A percentile compares a stretch with the other conserved stretches of the same genome.
Evolutionary conservation across 148 eudicot genomes (phyloP).

Genomic region (Persicaria tinctoria): DNA sequence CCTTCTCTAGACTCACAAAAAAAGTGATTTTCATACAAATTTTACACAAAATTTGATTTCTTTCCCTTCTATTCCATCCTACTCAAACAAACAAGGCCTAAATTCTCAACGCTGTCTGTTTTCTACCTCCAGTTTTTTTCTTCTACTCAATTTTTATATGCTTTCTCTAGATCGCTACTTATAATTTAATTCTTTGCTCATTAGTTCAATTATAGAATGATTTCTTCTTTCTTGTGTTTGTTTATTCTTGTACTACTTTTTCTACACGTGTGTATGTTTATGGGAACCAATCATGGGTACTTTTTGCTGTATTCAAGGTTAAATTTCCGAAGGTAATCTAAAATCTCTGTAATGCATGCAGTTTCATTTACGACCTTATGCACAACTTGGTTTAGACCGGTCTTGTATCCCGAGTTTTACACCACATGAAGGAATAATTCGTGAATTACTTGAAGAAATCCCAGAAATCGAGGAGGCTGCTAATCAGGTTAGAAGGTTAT

Average conservation of each 20-base stretch:
- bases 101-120: neutral
- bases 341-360: slow-evolving; percentile 21
- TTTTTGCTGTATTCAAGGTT: neutral
- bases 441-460: slow-evolving; percentile 58
- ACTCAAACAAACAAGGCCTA: no score
- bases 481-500: slow-evolving; percentile 44
- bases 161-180: neutral
- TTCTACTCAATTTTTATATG: neutral
- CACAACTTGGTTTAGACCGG: slow-evolving; percentile 71
- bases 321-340: neutral
- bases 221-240: neutral
- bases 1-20: no score
- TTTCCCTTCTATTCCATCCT: no score
- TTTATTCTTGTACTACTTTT: neutral
- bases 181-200: neutral
- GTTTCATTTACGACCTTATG: slow-evolving; percentile 80
- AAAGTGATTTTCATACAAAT: no score
- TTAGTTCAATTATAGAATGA: slow-evolving; percentile 1
- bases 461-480: slow-evolving; percentile 72
- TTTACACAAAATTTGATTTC: no score
- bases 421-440: slow-evolving; percentile 34
- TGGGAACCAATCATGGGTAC: neutral
- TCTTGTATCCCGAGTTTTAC: slow-evolving; percentile 43
- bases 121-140: no score
- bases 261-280: neutral